Evolutionary conservation across 129 eudicot genomes (phyloP), one percentile per base, ranked within the genome.

Genomic region (Flaveria robusta): DNA sequence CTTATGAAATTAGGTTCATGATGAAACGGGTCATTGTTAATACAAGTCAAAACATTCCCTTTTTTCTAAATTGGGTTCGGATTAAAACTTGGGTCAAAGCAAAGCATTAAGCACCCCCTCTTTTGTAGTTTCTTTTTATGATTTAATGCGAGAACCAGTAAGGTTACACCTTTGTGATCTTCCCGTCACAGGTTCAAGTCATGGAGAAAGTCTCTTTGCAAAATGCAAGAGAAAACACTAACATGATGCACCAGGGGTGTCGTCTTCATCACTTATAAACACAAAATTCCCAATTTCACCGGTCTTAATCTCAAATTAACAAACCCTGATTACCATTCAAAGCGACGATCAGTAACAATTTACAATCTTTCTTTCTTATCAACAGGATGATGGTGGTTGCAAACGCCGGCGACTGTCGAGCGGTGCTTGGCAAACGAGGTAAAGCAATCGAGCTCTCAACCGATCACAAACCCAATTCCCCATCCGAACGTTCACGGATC

Each of bases 351-450:
- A 5, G 6, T 31, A 34, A 34, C 39, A 34, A 10, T 76, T 77
- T 37, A 7, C 63, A 10, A 34, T 34, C 13, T 8, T 50, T 10
- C n/a, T 2, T 1, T 60, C 20, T 45, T 62, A 52, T 41, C 74
- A 7, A 51, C 90, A 88, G 93, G 81, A 81, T 11, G 71, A 76
- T 88, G 86, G 72, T 90, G 23, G 77, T 91, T 58, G 97, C 97
- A 37, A 92, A 89, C 68, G 97, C 91, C 12, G 97, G 97, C n/a
- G 97, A 92, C 73, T 92, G 96, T 64, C 89, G 98, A n/a, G 98
- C 98, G 15, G 98, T 90, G 15, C 55, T 92, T 19, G 92, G 98
- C 3, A 92, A 86, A 59, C 85, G 90, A 68, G 98, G 98, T 15
- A 81, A 75, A 82, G 98, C 98, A 43, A 69, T 92, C 5, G 95